A percentile compares a stretch with the other conserved stretches of the same genome.
Conservation (phyloP, 2,329 filamentous ascomycete genomes). For the Ambrosiella xylebori region DNA sequence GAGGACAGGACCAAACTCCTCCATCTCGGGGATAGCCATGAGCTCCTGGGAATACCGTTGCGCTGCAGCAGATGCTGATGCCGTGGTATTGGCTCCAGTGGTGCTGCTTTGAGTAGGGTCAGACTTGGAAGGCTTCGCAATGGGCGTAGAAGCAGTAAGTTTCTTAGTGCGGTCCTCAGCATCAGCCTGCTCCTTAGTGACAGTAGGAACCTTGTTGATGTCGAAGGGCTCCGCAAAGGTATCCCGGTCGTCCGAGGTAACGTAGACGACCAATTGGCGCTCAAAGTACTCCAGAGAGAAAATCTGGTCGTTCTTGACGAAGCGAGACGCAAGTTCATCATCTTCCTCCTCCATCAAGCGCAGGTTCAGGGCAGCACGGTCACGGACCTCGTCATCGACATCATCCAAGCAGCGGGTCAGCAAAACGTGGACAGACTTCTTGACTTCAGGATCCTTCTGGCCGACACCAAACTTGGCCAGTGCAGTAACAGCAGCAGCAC, state of each 20-base stretch:
- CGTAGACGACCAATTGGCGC: slow-evolving; percentile 94
- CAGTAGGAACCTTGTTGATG: slow-evolving; percentile 74
- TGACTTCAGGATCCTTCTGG: slow-evolving; percentile 90
- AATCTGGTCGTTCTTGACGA: slow-evolving; percentile 94
- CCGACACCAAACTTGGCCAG: slow-evolving; percentile 94
- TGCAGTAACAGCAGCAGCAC: slow-evolving; percentile 87
- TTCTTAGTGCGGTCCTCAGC: slow-evolving; percentile 96
- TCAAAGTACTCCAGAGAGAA: slow-evolving; percentile 90
- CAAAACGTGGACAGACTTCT: slow-evolving; percentile 83
- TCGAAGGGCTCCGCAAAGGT: slow-evolving; percentile 80
- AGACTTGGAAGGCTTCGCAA: slow-evolving; percentile 78
- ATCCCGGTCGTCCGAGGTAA: slow-evolving; percentile 76
- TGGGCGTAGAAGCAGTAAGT: slow-evolving; percentile 79
- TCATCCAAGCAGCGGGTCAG: slow-evolving; percentile 90
- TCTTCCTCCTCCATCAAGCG: slow-evolving; percentile 86
- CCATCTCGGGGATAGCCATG: slow-evolving; percentile 76
- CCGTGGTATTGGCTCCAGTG: slow-evolving; percentile 54
- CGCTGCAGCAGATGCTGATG: slow-evolving; percentile 60
- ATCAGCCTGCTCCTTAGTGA: slow-evolving; percentile 88
- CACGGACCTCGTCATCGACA: slow-evolving; percentile 91
- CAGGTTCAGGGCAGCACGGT: slow-evolving; percentile 84
- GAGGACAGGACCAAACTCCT: slow-evolving; percentile 73
- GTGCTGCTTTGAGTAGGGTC: slow-evolving; percentile 49
- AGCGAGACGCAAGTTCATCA: slow-evolving; percentile 66
- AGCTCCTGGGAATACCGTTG: slow-evolving; percentile 84